These are phyloP conservation scores for Tagetes erecta DNA, from an alignment of 129 eudicot genomes.

Conservation along the genomic window DNA sequence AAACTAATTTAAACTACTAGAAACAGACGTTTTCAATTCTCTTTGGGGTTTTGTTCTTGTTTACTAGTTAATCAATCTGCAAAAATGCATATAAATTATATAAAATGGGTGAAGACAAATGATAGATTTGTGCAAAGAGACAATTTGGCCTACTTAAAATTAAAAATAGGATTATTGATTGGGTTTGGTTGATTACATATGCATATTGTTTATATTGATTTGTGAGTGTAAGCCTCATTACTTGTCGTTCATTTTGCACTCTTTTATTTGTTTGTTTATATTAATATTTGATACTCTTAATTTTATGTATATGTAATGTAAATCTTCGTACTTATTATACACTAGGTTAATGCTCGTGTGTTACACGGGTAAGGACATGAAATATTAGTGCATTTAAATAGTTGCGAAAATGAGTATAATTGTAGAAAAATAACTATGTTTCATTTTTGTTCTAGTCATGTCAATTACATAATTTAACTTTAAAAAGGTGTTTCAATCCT, in stretches of 20 bases:
- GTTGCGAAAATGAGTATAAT: too few species aligned
- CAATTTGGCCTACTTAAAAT: conserved; percentile 23
- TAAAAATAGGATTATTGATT: background rate
- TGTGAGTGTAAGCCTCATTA: conserved; percentile 23
- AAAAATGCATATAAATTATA: background rate
- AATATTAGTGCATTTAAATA: too few species aligned
- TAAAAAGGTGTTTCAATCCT: too few species aligned
- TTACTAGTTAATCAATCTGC: background rate
- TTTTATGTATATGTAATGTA: too few species aligned
- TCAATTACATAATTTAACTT: too few species aligned
- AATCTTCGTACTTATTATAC: too few species aligned
- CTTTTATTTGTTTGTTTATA: conserved; percentile 25
- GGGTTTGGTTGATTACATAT: background rate
- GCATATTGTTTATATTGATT: background rate
- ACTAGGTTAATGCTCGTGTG: too few species aligned
- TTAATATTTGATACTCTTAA: conserved; percentile 7
- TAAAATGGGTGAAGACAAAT: conserved; percentile 9
- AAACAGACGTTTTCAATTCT: background rate
- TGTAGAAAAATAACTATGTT: too few species aligned
- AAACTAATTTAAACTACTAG: background rate
- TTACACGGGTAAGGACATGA: too few species aligned
- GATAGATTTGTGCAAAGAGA: conserved; percentile 25
- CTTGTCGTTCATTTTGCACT: conserved; percentile 27
- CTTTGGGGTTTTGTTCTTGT: background rate
- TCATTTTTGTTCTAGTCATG: too few species aligned